A percentile compares a stretch with the other conserved stretches of the same genome.
These are phyloP conservation scores for Xylaria palmicola DNA, from an alignment of 495 filamentous ascomycete species.

Conservation along the genomic window DNA sequence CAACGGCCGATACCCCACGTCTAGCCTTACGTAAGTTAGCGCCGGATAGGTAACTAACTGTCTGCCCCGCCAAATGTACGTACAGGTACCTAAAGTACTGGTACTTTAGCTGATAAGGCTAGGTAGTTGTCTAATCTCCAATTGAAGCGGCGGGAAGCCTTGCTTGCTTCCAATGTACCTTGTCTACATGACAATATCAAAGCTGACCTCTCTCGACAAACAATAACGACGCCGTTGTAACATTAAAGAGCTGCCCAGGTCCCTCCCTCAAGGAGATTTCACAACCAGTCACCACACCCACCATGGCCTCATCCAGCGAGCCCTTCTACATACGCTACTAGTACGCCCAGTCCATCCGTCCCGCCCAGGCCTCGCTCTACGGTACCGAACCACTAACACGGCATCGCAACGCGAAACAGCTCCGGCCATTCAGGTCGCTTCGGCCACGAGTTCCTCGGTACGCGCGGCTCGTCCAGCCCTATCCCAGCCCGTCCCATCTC, in stretches of 20 bases:
- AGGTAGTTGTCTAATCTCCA: slow-evolving; percentile 12
- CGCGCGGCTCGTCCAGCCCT: slow-evolving; percentile 20
- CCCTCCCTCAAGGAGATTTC: background rate
- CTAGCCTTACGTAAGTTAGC: too few species aligned
- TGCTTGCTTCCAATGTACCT: background rate
- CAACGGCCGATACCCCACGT: too few species aligned
- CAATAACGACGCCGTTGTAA: background rate
- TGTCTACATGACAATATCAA: background rate
- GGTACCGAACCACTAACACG: slow-evolving; percentile 23
- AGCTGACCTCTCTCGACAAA: background rate
- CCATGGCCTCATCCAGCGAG: slow-evolving; percentile 49
- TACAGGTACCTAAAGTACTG: background rate
- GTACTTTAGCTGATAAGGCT: background rate
- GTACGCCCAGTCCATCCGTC: slow-evolving; percentile 49
- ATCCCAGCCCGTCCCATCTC: too few species aligned
- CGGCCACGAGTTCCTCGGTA: slow-evolving; percentile 98
- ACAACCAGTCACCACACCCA: background rate
- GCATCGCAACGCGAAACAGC: slow-evolving; percentile 51
- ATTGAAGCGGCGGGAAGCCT: slow-evolving; percentile 7
- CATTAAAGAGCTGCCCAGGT: background rate
- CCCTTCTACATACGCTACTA: slow-evolving; percentile 98
- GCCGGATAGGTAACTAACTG: too few species aligned
- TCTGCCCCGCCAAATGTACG: slow-evolving; percentile 9
- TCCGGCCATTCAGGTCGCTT: slow-evolving; percentile 97
- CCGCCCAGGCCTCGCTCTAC: background rate